Conservation (phyloP, 805 yeast genomes). For the Wickerhamomyces tratensis region DNA sequence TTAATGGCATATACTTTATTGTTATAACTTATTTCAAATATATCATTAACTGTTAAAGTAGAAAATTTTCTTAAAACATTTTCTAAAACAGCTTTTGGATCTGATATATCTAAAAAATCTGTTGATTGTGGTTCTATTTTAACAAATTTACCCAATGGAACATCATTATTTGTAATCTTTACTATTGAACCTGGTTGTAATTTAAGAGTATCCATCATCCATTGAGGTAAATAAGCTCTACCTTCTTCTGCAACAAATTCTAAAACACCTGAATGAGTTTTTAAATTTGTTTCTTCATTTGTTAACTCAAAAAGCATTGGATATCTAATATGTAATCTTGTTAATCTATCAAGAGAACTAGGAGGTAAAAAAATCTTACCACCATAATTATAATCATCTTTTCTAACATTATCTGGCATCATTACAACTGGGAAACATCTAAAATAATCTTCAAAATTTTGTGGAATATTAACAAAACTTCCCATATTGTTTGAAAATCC, state of each 20-base stretch:
- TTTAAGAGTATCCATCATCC: constrained; percentile 84
- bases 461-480: constrained; percentile 24
- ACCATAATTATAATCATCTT: constrained; percentile 80
- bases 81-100: constrained; percentile 94
- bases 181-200: constrained; percentile 75
- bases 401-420: constrained; percentile 64
- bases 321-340: constrained; percentile 85
- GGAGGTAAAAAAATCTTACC: constrained; percentile 96
- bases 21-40: constrained; percentile 79
- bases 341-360: constrained; percentile 78
- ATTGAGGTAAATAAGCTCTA: constrained; percentile 84
- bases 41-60: constrained; percentile 75
- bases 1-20: constrained; percentile 68
- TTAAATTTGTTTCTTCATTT: constrained; percentile 49
- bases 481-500: constrained; percentile 7
- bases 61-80: constrained; percentile 86
- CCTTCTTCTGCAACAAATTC: constrained; percentile 98
- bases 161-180: constrained; percentile 63
- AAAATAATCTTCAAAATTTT: constrained; percentile 72
- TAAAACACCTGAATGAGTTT: constrained; percentile 87
- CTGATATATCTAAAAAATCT: constrained; percentile 86
- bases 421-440: constrained; percentile 86
- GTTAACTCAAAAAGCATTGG: constrained; percentile 88
- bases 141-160: constrained; percentile 82
- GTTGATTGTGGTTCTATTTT: constrained; percentile 93